Evolutionary conservation across 768 basidiomycete species (phyloP).

Genomic region (Suillus sp.): DNA sequence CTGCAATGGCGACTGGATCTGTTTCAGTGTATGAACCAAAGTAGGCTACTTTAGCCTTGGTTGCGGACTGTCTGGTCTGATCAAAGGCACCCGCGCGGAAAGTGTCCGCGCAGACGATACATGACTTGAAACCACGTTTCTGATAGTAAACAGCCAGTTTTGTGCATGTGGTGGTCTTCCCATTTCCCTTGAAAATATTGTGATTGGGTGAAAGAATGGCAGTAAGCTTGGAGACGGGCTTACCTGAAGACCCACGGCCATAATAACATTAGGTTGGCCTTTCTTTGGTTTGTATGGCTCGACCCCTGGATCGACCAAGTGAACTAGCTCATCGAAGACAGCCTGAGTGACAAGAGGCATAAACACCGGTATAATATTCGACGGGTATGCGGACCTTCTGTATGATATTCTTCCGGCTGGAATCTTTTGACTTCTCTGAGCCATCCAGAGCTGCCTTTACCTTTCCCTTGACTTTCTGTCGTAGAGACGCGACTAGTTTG

Average conservation of each 20-base stretch:
- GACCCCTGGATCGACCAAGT: conserved; percentile 92
- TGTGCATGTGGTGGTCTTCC: conserved; percentile 99
- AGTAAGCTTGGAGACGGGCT: conserved; percentile 22
- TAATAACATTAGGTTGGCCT: conserved; percentile 90
- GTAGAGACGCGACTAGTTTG: conserved; percentile 85
- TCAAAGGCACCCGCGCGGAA: conserved; percentile 99
- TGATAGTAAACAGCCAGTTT: conserved; percentile 98
- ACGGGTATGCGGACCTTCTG: conserved; percentile 70
- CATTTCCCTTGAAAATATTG: conserved; percentile 71
- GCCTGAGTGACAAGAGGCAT: conserved; percentile 52
- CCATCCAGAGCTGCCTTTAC: conserved; percentile 81
- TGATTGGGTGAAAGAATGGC: conserved; percentile 9
- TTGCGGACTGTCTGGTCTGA: conserved; percentile 97
- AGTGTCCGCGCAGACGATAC: conserved; percentile 98
- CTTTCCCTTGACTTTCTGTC: conserved; percentile 88
- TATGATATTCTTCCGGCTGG: conserved; percentile 82
- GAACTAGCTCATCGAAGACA: conserved; percentile 95
- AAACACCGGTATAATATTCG: conserved; percentile 7
- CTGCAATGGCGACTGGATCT: conserved; percentile 93
- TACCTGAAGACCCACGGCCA: conserved; percentile 97
- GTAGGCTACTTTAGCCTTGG: conserved; percentile 98
- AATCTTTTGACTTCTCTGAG: conserved; percentile 74
- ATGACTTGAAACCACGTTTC: conserved; percentile 94
- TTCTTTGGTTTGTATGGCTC: conserved; percentile 97
- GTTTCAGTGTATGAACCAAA: conserved; percentile 99